Evolutionary conservation across 208 protist species (phyloP).

Genomic region (Trypanosoma boissoni): DNA sequence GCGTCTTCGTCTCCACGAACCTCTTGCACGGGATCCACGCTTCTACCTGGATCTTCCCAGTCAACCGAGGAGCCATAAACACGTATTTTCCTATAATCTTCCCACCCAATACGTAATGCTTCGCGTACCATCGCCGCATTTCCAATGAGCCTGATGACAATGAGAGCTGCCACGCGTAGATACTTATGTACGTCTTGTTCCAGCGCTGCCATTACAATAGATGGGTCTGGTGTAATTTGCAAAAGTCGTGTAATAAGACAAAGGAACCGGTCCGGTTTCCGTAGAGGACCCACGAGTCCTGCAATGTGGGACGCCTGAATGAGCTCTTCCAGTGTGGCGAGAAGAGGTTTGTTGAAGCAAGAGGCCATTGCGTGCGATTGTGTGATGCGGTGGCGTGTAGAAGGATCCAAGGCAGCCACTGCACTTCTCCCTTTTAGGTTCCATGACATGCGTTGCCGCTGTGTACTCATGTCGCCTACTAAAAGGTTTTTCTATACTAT

Average conservation of each 20-base stretch:
- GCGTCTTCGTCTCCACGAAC: slow-evolving; percentile 16
- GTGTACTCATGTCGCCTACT: neutral
- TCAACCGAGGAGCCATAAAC: slow-evolving; percentile 54
- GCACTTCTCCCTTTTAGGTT: slow-evolving; percentile 66
- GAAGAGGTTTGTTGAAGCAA: slow-evolving; percentile 56
- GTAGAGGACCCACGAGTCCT: slow-evolving; percentile 48
- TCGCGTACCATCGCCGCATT: slow-evolving; percentile 39
- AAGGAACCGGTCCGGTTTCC: slow-evolving; percentile 58
- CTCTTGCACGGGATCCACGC: too few relatives aligned
- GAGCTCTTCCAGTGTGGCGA: slow-evolving; percentile 68
- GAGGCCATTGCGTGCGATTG: slow-evolving; percentile 60
- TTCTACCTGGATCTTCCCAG: slow-evolving; percentile 14
- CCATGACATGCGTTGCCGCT: slow-evolving; percentile 32
- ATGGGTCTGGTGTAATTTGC: slow-evolving; percentile 56
- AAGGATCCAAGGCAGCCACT: slow-evolving; percentile 51
- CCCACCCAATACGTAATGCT: slow-evolving; percentile 48
- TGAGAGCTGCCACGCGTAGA: slow-evolving; percentile 60
- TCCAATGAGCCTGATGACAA: slow-evolving; percentile 73
- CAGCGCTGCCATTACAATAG: slow-evolving; percentile 64
- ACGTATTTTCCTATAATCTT: slow-evolving; percentile 75
- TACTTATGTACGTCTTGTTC: slow-evolving; percentile 80
- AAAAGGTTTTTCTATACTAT: neutral
- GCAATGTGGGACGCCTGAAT: slow-evolving; percentile 40
- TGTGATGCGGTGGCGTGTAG: slow-evolving; percentile 44
- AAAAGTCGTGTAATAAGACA: slow-evolving; percentile 64